These are phyloP conservation scores for Backusella parvicylindrica DNA, from an alignment of 192 early-diverging fungal genomes.

Conservation along the genomic window DNA sequence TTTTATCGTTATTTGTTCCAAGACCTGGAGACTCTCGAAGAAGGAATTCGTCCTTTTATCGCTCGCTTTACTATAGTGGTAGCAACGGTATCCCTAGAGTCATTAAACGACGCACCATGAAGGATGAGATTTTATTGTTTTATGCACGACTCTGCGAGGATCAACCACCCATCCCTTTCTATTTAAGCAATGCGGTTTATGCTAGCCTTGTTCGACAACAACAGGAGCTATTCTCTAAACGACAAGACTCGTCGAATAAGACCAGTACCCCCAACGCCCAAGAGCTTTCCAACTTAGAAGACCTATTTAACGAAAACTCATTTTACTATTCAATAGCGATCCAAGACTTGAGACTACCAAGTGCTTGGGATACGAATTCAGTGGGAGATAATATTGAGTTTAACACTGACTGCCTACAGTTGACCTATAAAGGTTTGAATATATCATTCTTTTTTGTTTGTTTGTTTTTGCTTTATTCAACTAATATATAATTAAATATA, in stretches of 20 bases:
- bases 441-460: too few relatives aligned
- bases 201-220: neutral
- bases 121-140: slow-evolving; percentile 3
- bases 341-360: slow-evolving; percentile 40
- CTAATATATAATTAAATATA: slow-evolving; percentile 8
- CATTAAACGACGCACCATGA: neutral
- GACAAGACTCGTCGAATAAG: neutral
- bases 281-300: neutral
- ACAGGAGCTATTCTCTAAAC: neutral
- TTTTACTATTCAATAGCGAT: neutral
- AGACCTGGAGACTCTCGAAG: neutral
- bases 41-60: neutral
- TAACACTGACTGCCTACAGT: slow-evolving; percentile 28
- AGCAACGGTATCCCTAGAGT: neutral
- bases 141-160: slow-evolving; percentile 1
- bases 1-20: neutral
- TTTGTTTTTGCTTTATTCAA: too few relatives aligned
- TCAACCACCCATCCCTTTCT: neutral
- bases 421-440: slow-evolving; percentile 51
- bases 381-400: slow-evolving; percentile 50
- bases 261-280: neutral
- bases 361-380: slow-evolving; percentile 58
- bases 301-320: neutral
- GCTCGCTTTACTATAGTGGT: neutral
- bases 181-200: neutral